phyloP scores from a whole-genome alignment of 164 flowering plant genomes.

The Nelumbo lutea region DNA sequence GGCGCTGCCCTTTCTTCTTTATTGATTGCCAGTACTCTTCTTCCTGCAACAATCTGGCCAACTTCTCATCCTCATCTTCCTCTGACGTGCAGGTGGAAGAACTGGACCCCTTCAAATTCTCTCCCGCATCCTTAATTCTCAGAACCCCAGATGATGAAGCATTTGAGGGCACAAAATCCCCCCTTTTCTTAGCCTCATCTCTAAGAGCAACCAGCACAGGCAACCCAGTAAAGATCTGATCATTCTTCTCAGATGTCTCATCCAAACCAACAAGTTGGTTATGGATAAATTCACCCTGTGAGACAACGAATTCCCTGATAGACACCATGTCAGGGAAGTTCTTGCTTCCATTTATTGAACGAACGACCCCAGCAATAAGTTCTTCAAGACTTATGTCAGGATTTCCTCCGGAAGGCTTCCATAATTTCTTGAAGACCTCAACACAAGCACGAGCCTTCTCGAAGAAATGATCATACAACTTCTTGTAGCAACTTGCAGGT shows the following conservation, averaged over 20 bases:
- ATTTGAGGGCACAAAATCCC: conserved; percentile 15
- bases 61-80: conserved; percentile 64
- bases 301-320: conserved; percentile 57
- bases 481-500: conserved; percentile 59
- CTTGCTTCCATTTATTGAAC: conserved; percentile 66
- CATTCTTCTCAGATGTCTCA: conserved; percentile 47
- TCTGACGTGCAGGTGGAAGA: conserved; percentile 20
- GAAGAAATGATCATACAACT: conserved; percentile 52
- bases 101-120: conserved; percentile 10
- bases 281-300: conserved; percentile 79
- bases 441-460: conserved; percentile 72
- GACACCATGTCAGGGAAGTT: conserved; percentile 44
- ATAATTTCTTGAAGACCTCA: conserved; percentile 60
- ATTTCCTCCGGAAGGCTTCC: conserved; percentile 59
- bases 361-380: conserved; percentile 65
- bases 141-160: conserved; percentile 22
- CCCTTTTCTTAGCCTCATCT: conserved; percentile 47
- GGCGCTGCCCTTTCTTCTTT: conserved; percentile 44
- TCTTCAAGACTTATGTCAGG: conserved; percentile 66
- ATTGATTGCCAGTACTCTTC: conserved; percentile 65
- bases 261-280: conserved; percentile 81
- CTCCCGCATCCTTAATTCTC: conserved; percentile 25
- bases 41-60: conserved; percentile 72
- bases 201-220: conserved; percentile 59
- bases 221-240: conserved; percentile 42